These are phyloP conservation scores for Colletotrichum coccodes DNA, from an alignment of 2,329 filamentous ascomycete species.

Conservation along the genomic window DNA sequence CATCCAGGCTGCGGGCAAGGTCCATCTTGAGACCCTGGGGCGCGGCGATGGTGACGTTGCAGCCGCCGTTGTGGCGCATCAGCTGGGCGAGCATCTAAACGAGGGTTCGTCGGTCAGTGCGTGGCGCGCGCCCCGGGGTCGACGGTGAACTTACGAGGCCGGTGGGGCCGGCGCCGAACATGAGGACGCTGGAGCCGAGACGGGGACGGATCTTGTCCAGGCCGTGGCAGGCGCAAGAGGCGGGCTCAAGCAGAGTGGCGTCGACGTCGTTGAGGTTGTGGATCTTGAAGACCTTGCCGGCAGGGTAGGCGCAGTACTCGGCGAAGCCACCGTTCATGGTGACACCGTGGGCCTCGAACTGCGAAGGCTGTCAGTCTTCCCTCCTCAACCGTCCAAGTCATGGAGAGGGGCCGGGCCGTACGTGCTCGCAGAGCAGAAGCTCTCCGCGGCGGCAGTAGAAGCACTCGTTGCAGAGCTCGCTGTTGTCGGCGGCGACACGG, in stretches of 20 bases:
- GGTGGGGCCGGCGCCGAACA: constrained; percentile 75
- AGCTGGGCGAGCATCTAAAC: constrained; percentile 66
- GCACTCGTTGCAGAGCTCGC: constrained; percentile 76
- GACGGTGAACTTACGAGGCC: constrained; percentile 59
- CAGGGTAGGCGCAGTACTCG: constrained; percentile 69
- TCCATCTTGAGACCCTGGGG: constrained; percentile 78
- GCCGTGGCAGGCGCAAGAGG: constrained; percentile 77
- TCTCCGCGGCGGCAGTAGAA: constrained; percentile 79
- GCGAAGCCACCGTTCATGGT: constrained; percentile 78
- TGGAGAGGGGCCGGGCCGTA: constrained; percentile 31
- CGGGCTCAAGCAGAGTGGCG: constrained; percentile 76
- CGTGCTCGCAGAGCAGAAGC: constrained; percentile 73
- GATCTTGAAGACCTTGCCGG: constrained; percentile 70
- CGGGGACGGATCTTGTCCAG: constrained; percentile 75
- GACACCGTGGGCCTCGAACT: constrained; percentile 73
- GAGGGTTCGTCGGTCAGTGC: neutral
- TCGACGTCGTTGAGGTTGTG: constrained; percentile 74
- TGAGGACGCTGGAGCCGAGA: constrained; percentile 71
- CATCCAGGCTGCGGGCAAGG: constrained; percentile 67
- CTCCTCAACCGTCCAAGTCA: neutral
- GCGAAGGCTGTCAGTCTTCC: constrained; percentile 1
- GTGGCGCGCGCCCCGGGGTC: neutral
- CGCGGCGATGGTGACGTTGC: constrained; percentile 76
- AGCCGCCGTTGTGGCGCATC: constrained; percentile 72
- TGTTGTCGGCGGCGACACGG: constrained; percentile 72